Evolutionary conservation across 805 yeast species (phyloP), one percentile per base, ranked within the genome.

Genomic region (Nakazawaea molendinolei): DNA sequence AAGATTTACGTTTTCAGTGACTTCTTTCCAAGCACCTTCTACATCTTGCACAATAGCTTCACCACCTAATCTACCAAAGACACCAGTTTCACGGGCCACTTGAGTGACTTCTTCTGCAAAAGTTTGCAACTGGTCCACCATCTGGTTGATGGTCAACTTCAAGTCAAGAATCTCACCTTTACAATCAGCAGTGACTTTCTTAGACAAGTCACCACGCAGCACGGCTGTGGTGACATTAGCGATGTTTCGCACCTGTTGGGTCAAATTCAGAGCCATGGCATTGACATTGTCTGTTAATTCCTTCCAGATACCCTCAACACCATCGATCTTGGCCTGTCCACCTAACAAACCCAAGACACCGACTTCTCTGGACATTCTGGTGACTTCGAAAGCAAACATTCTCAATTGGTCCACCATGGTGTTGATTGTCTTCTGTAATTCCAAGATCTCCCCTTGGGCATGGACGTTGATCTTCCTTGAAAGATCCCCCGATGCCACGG

Each of bases 281-380:
- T 85, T 86, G 39, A 85, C 85, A 49, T 85, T 85, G 55, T 85
- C 95, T 2, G 94, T 79, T 29, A 86, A 67, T 51, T 82, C 89
- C 50, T 79, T 77, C 95, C 95, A 85, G 39, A 84, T 83, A 38
- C 95, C 95, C 46, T 80, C 84, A 19, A 84, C 89, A 41, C 78
- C 80, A 40, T 74, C 78, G 38, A 81, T 79, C 42, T 76, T 71
- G 1, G 95, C 94, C 55, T 85, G 95, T 7, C 95, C 95, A 36
- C 95, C 95, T 36, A 85, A 65, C 33, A 86, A 71, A 44, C 95
- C 95, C 47, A 84, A 84, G 13, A 85, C 94, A 55, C 95, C 95
- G 16, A 87, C 87, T 56, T 86, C 95, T 41, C 92, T 68, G 2
- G 95, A 90, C 9, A 85, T 94, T 42, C 87, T 74, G 2, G 90